Conservation (phyloP, 2,329 filamentous ascomycete genomes). For the Exophiala viscosa region DNA sequence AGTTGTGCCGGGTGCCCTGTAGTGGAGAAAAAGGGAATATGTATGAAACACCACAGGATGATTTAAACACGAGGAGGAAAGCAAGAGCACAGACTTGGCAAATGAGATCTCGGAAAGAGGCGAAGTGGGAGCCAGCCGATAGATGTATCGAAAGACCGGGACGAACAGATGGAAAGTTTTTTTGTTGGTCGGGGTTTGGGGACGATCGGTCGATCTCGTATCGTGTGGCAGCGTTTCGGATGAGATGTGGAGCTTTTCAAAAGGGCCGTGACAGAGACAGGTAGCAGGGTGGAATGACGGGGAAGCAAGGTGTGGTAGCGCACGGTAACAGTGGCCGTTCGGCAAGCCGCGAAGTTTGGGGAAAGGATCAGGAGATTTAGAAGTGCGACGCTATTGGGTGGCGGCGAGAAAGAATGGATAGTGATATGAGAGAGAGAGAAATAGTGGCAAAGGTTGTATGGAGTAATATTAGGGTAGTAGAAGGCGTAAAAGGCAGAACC, state of each 20-base stretch:
- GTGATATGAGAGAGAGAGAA: background rate
- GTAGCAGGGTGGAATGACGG: conserved; percentile 1
- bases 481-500: no score
- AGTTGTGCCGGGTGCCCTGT: background rate
- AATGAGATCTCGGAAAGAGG: conserved; percentile 1
- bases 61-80: background rate
- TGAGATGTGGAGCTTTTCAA: background rate
- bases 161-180: conserved; percentile 1
- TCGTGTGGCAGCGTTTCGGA: conserved; percentile 4
- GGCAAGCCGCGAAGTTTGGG: background rate
- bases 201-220: background rate
- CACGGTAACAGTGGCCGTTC: background rate
- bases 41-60: background rate
- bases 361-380: background rate
- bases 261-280: background rate
- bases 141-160: background rate
- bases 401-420: background rate
- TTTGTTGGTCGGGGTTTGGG: background rate
- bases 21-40: background rate
- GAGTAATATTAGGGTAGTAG: no score
- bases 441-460: no score
- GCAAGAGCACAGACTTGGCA: background rate
- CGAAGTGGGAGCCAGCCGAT: conserved; percentile 1
- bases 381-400: background rate
- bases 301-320: background rate